Percentiles rank a stretch among this genome's conserved stretches.
Evolutionary conservation across 1,284 basidiomycete species (phyloP).

Genomic region (Meripilus lineatus): DNA sequence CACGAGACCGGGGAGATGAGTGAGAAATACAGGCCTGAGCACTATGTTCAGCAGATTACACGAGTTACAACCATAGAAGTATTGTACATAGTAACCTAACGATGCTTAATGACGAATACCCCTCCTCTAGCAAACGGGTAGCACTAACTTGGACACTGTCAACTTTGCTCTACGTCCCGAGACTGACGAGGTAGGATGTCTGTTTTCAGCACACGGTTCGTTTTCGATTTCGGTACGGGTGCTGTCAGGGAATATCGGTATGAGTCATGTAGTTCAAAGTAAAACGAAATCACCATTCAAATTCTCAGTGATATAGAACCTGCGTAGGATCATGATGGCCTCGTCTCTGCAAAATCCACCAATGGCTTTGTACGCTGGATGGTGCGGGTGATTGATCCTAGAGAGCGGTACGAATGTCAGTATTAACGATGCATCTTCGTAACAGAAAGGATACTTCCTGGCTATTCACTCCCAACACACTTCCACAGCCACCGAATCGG

Average conservation of each 20-base stretch:
- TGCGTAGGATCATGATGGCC: conserved; percentile 90
- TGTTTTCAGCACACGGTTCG: conserved; percentile 70
- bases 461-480: conserved; percentile 85
- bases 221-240: conserved; percentile 71
- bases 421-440: background rate
- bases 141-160: background rate
- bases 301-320: conserved; percentile 97
- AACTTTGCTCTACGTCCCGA: background rate
- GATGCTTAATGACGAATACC: too few relatives aligned
- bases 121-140: too few relatives aligned
- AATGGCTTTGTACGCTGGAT: conserved; percentile 72
- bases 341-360: conserved; percentile 89
- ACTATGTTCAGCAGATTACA: too few relatives aligned
- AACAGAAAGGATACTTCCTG: conserved; percentile 41
- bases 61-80: too few relatives aligned
- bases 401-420: background rate
- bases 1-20: too few relatives aligned
- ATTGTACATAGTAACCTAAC: too few relatives aligned
- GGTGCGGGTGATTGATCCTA: conserved; percentile 63
- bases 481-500: conserved; percentile 95
- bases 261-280: conserved; percentile 8
- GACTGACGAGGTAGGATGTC: conserved; percentile 39
- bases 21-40: too few relatives aligned
- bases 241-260: conserved; percentile 42
- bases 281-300: conserved; percentile 63